Evolutionary conservation across 2,329 filamentous ascomycete genomes (phyloP).

Genomic region (Colletotrichum neosansevieriae): DNA sequence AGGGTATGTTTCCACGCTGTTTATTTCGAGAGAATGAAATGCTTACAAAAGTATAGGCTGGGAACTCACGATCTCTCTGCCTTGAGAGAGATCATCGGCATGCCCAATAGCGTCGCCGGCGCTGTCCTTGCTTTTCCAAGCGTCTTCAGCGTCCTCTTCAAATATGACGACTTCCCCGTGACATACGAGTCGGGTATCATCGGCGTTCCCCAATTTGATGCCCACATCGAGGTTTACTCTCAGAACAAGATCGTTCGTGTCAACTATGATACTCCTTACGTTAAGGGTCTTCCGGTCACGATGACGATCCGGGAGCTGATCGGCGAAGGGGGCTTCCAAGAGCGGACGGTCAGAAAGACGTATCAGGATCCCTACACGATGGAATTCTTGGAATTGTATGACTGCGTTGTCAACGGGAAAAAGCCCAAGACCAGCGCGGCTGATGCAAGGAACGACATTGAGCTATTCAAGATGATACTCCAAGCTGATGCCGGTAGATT

Average conservation of each 20-base stretch:
- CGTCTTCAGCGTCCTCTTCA: conserved; percentile 56
- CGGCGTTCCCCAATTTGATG: conserved; percentile 64
- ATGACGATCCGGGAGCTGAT: conserved; percentile 59
- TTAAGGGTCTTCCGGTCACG: conserved; percentile 66
- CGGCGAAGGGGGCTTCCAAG: conserved; percentile 53
- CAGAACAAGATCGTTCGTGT: conserved; percentile 65
- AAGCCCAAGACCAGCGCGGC: conserved; percentile 46
- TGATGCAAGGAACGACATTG: conserved; percentile 48
- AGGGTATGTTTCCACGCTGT: conserved; percentile 39
- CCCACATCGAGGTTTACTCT: conserved; percentile 65
- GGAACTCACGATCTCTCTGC: conserved; percentile 64
- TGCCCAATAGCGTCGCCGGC: conserved; percentile 50
- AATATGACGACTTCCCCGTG: conserved; percentile 61
- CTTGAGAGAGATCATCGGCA: conserved; percentile 64
- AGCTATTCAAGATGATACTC: conserved; percentile 48
- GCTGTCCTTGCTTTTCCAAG: conserved; percentile 50
- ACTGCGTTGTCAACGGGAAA: conserved; percentile 42
- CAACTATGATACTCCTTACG: conserved; percentile 67
- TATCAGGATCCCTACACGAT: conserved; percentile 58
- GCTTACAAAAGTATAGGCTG: conserved; percentile 44
- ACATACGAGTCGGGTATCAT: conserved; percentile 70
- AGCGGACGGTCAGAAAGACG: conserved; percentile 54
- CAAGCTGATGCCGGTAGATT: conserved; percentile 24
- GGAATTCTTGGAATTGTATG: conserved; percentile 52
- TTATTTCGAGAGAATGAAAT: too few relatives aligned